Evolutionary conservation across 2,329 filamentous ascomycete species (phyloP), one percentile per base, ranked within the genome.

Genomic region (Penicillium sp.): DNA sequence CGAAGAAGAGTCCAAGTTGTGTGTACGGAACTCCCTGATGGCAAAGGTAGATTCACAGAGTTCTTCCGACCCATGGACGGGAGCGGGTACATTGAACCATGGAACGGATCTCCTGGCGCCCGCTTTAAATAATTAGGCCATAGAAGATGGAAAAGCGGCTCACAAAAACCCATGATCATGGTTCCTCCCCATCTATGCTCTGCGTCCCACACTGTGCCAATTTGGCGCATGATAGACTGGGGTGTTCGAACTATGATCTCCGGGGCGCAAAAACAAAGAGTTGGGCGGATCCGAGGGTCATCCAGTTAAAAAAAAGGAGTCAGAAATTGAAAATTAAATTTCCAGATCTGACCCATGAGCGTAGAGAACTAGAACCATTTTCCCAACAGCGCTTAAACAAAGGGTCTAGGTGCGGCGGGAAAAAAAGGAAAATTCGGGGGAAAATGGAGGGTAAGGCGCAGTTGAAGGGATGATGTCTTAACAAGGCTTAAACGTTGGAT

Each of bases 31-130:
- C 42, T 49, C 39, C 39, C 46, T 49, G 46, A 42, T 19, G 27
- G 43, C 22, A 56, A 45, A 52, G 45, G 44, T 33, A 49, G 46
- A 49, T 39, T 50, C 48, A 44, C 24, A 68, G 67, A 71, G 69
- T 72, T 66, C 61, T 71, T 68, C 60, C 64, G 71, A 73, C 64
- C 71, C 72, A 74, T 66, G 71, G 71, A 66, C 64, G 56, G 52
- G 62, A 67, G 70, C 70, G 70, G 70, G 68, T 71, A 71, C 68
- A 33, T 8, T 62, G 55, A 66, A 68, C 64, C 65, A 66, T 68
- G 66, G 64, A 63, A 62, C 62, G 54, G 52, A 35, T 45, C 53
- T 59, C 58, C 57, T 65, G 60, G 56, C 58, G 55, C 60, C 65
- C 65, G 65, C 65, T 65, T 67, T 67, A 67, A 67, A 67, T 67